A percentile compares a stretch with the other conserved stretches of the same genome.
phyloP scores from a whole-genome alignment of 176 grass and related monocot genomes.

The Avena sativa region DNA sequence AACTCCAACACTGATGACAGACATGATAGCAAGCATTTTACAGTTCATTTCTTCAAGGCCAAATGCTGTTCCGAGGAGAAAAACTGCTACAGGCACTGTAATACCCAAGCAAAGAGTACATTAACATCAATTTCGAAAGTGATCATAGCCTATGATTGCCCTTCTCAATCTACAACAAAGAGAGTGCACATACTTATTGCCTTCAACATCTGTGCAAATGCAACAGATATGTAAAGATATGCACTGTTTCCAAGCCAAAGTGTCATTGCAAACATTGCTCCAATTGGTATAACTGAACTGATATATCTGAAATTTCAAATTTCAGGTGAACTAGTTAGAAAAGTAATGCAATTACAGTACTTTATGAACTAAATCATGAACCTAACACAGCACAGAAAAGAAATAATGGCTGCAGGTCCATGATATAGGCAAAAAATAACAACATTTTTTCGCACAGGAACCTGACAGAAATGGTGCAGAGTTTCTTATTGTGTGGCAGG shows the following conservation, averaged over 20 bases:
- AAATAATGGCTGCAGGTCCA: slow-evolving; percentile 1
- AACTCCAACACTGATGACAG: slow-evolving; percentile 85
- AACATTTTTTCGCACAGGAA: neutral
- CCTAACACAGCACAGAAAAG: neutral
- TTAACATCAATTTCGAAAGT: slow-evolving; percentile 19
- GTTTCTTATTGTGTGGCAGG: neutral
- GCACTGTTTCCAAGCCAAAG: slow-evolving; percentile 98
- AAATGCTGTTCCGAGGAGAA: slow-evolving; percentile 87
- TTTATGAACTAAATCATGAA: slow-evolving; percentile 13
- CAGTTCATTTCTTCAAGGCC: slow-evolving; percentile 88
- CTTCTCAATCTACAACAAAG: slow-evolving; percentile 29
- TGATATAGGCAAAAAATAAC: neutral
- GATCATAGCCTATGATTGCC: neutral
- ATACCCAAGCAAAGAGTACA: slow-evolving; percentile 26
- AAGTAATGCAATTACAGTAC: neutral
- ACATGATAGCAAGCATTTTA: slow-evolving; percentile 98
- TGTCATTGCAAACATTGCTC: slow-evolving; percentile 99
- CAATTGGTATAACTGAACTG: slow-evolving; percentile 95
- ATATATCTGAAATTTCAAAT: slow-evolving; percentile 78
- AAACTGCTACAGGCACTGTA: slow-evolving; percentile 98
- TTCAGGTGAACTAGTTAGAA: slow-evolving; percentile 5
- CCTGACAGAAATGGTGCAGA: neutral
- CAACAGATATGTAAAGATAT: slow-evolving; percentile 99
- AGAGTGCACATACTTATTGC: slow-evolving; percentile 79
- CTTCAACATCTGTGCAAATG: slow-evolving; percentile 99